phyloP scores from a whole-genome alignment of 1,139 yeast species.

The Geotrichum reessii region DNA sequence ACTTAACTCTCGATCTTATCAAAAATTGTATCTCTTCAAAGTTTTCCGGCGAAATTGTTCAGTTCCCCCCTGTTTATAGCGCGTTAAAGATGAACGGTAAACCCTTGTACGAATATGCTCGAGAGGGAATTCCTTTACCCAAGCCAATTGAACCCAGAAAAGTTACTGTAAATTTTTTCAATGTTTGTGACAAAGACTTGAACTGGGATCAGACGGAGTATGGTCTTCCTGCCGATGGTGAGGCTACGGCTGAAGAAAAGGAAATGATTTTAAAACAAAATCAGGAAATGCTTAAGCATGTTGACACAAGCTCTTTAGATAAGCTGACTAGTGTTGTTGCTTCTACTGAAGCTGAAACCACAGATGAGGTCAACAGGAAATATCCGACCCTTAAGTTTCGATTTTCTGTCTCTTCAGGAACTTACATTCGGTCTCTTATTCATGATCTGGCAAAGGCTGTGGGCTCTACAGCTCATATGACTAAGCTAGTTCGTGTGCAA shows the following conservation, averaged over 20 bases:
- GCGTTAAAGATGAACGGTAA: slow-evolving; percentile 94
- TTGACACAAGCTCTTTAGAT: slow-evolving; percentile 1
- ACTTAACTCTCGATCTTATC: slow-evolving; percentile 53
- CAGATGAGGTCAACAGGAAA: slow-evolving; percentile 2
- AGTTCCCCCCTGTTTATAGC: slow-evolving; percentile 92
- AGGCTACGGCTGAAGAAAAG: slow-evolving; percentile 13
- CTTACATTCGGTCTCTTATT: slow-evolving; percentile 83
- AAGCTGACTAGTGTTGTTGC: slow-evolving; percentile 11
- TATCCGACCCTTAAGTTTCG: slow-evolving; percentile 49
- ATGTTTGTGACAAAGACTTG: slow-evolving; percentile 36
- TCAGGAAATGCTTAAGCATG: slow-evolving; percentile 11
- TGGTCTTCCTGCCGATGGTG: slow-evolving; percentile 14
- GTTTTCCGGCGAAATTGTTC: slow-evolving; percentile 73
- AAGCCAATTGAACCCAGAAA: slow-evolving; percentile 70
- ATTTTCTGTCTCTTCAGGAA: slow-evolving; percentile 87
- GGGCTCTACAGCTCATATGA: slow-evolving; percentile 86
- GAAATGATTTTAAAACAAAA: slow-evolving; percentile 13
- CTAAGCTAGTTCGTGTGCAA: slow-evolving; percentile 60
- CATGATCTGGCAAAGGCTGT: slow-evolving; percentile 85
- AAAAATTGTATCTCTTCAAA: slow-evolving; percentile 44
- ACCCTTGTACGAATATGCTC: slow-evolving; percentile 89
- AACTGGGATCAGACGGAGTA: slow-evolving; percentile 16
- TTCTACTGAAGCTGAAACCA: not conserved
- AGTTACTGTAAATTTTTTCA: slow-evolving; percentile 54
- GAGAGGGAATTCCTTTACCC: slow-evolving; percentile 83